Base-by-base conservation (phyloP, 2,329 filamentous ascomycete genomes). In the Alternaria longipes region DNA sequence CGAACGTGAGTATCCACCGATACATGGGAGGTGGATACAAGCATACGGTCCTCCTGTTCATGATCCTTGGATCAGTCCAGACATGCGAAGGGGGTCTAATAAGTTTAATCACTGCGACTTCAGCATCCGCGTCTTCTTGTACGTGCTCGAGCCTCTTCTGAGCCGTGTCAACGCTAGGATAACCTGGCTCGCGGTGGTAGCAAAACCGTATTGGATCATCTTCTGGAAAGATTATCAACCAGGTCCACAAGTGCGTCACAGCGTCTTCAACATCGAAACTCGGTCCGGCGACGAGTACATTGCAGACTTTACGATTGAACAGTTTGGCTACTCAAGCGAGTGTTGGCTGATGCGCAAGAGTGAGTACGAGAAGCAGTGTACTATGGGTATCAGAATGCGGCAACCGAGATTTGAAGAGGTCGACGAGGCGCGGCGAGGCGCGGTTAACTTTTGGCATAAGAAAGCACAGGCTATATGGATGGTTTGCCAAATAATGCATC, bases 251-350 rank as follows among this genome's bases (percentile, higher is more conserved):
- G n/a, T 60, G 12, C 57, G 53, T 5, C 57, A 60, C 18, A 60
- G 53, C 18, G 53, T 60, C 24, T 60, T 60, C 24, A 46, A n/a
- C 6, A 60, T 60, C 24, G 53, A 41, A 5, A 47, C 47, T 16
- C 14, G 5, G 7, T 40, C 32, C 1, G 34, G 54, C 5, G 30
- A 38, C n/a, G n/a, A 57, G 16, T 57, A 51, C 47, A 60, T 60
- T 30, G 54, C 54, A n/a, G 58, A 57, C 26, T 57, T 60, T 30
- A 57, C 54, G n/a, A 53, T 60, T 8, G 54, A 57, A 28, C 45
- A 60, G 20, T 60, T 60, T 42, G 58, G 58, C 20, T 57, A 41
- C 18, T 22, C 12, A 6, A 34, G 22, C 8, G 8, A 32, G 4
- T n/a, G 32, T 42, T 60, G 47, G 47, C 40, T 57, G 28, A 60